Conservation (phyloP, 2,329 filamentous ascomycete genomes). For the Pestalotiopsis sp. region DNA sequence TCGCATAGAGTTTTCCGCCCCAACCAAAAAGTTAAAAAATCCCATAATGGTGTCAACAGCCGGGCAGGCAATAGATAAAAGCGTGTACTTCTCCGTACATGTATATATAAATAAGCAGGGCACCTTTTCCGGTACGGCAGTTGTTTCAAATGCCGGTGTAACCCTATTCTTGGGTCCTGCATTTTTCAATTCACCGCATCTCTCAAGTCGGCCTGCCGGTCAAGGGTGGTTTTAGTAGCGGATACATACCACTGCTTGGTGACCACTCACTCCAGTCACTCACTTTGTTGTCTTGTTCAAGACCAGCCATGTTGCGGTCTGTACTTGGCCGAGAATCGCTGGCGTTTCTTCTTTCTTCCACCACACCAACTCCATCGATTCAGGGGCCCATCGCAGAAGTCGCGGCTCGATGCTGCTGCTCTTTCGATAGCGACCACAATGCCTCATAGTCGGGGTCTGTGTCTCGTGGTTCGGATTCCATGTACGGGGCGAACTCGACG, state of each 20-base stretch:
- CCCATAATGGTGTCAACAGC: too few species aligned
- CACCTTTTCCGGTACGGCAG: neutral
- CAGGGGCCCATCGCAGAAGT: neutral
- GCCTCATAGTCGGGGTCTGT: slow-evolving; percentile 21
- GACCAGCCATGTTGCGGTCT: too few species aligned
- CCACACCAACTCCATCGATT: neutral
- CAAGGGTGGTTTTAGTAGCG: too few species aligned
- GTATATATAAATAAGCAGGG: neutral
- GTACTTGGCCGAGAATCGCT: neutral
- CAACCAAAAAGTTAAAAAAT: neutral
- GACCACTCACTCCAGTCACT: too few species aligned
- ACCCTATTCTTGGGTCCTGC: neutral
- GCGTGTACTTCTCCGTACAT: neutral
- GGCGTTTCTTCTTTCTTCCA: neutral
- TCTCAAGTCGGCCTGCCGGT: neutral
- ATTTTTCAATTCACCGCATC: neutral
- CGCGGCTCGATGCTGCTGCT: slow-evolving; percentile 9
- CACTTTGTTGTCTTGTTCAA: too few species aligned
- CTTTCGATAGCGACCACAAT: slow-evolving; percentile 20
- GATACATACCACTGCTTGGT: too few species aligned
- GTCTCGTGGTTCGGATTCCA: slow-evolving; percentile 22
- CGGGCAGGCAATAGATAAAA: neutral
- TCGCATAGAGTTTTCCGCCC: slow-evolving; percentile 1
- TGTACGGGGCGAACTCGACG: slow-evolving; percentile 29
- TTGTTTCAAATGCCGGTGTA: neutral